A percentile compares a stretch with the other conserved stretches of the same genome.
Conservation (phyloP, 345 rosid species). For the Garcia nutans region DNA sequence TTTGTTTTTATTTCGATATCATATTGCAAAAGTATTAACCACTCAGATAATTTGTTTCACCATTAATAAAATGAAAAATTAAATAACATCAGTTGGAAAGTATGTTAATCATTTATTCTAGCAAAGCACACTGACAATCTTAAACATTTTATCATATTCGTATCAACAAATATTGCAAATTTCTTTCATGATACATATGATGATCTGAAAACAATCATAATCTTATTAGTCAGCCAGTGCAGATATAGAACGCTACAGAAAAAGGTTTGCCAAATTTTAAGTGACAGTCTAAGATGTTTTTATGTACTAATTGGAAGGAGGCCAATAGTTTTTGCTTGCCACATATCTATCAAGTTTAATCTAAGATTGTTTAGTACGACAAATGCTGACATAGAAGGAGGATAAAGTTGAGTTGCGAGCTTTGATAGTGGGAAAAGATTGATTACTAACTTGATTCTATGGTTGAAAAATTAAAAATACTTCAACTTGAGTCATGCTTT, state of each 20-base stretch:
- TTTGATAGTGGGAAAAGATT: conserved; percentile 14
- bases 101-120: too few species aligned
- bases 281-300: conserved; percentile 32
- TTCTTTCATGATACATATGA: conserved; percentile 8
- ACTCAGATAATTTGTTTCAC: too few species aligned
- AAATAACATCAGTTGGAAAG: too few species aligned
- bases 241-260: conserved; percentile 22
- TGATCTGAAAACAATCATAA: conserved; percentile 1
- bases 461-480: background rate
- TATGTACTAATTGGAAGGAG: conserved; percentile 4
- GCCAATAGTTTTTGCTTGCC: conserved; percentile 24
- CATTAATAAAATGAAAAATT: too few species aligned
- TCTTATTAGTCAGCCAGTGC: conserved; percentile 14
- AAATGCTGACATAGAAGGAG: conserved; percentile 21
- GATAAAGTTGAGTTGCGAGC: conserved; percentile 17
- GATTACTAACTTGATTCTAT: background rate
- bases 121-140: too few species aligned
- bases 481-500: background rate
- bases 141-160: background rate
- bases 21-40: too few species aligned
- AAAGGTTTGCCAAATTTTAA: conserved; percentile 21
- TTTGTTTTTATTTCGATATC: too few species aligned
- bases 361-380: conserved; percentile 15
- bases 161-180: conserved; percentile 9
- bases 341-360: conserved; percentile 16